These are phyloP conservation scores for Sistotremastrum niveocremeum DNA, from an alignment of 768 basidiomycete genomes.

Conservation along the genomic window DNA sequence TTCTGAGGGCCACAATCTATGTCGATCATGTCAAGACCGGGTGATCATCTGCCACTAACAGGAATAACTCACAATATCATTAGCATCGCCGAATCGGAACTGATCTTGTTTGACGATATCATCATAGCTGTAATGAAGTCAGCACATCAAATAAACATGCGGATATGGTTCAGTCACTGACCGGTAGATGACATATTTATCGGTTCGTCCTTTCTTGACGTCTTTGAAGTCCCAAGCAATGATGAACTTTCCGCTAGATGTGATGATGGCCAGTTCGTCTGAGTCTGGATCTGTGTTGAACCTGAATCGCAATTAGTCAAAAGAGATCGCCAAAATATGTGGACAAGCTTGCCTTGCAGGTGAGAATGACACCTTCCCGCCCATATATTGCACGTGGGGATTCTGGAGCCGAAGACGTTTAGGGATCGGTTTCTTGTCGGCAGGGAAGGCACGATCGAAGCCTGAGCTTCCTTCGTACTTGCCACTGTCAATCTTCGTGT, in stretches of 20 bases:
- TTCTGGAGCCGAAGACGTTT: conserved; percentile 73
- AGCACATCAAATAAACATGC: background rate
- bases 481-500: conserved; percentile 88
- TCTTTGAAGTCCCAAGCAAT: conserved; percentile 97
- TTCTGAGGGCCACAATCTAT: conserved; percentile 91
- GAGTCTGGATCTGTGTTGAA: conserved; percentile 87
- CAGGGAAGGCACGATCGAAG: conserved; percentile 93
- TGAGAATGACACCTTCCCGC: conserved; percentile 71
- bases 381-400: conserved; percentile 94
- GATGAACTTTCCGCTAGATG: conserved; percentile 83
- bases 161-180: conserved; percentile 11
- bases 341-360: conserved; percentile 63
- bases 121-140: conserved; percentile 42
- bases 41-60: conserved; percentile 1
- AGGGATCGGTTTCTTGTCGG: conserved; percentile 84
- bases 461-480: conserved; percentile 71
- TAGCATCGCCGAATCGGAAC: conserved; percentile 96
- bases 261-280: conserved; percentile 90
- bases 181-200: conserved; percentile 94
- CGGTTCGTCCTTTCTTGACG: conserved; percentile 82
- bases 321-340: background rate
- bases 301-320: conserved; percentile 24
- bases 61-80: conserved; percentile 65
- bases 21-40: background rate
- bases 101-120: conserved; percentile 92